Evolutionary conservation across 208 protist genomes (phyloP).

Genomic region (Entamoeba histolytica): DNA sequence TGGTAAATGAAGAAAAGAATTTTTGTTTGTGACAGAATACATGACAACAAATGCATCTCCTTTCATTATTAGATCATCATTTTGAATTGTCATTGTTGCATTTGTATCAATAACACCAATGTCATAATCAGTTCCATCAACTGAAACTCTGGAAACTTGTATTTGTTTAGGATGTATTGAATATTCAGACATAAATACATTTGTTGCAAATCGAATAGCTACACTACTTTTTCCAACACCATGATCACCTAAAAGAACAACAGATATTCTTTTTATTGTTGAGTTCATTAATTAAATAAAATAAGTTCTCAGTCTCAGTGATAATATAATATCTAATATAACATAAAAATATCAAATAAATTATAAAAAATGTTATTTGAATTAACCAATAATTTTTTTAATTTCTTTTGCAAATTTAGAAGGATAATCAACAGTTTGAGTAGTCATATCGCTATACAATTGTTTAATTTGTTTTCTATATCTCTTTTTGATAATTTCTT

Average conservation of each 20-base stretch:
- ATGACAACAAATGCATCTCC: not conserved
- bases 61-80: not conserved
- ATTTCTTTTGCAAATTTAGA: too few relatives aligned
- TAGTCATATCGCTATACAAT: too few relatives aligned
- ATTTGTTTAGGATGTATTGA: not conserved
- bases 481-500: too few relatives aligned
- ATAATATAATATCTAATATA: too few relatives aligned
- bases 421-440: too few relatives aligned
- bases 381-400: too few relatives aligned
- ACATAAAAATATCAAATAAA: too few relatives aligned
- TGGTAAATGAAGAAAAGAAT: not conserved
- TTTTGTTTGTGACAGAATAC: not conserved
- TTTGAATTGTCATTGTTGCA: not conserved
- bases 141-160: not conserved
- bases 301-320: too few relatives aligned
- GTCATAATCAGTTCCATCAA: not conserved
- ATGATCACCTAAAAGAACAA: not conserved
- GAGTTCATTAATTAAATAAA: too few relatives aligned
- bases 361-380: too few relatives aligned
- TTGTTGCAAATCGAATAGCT: not conserved
- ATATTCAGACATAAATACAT: not conserved
- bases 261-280: not conserved
- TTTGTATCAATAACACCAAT: not conserved
- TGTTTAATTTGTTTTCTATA: too few relatives aligned
- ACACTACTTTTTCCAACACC: not conserved